Evolutionary conservation across 2,329 filamentous ascomycete genomes (phyloP).

Genomic region (Peltaster fructicola): DNA sequence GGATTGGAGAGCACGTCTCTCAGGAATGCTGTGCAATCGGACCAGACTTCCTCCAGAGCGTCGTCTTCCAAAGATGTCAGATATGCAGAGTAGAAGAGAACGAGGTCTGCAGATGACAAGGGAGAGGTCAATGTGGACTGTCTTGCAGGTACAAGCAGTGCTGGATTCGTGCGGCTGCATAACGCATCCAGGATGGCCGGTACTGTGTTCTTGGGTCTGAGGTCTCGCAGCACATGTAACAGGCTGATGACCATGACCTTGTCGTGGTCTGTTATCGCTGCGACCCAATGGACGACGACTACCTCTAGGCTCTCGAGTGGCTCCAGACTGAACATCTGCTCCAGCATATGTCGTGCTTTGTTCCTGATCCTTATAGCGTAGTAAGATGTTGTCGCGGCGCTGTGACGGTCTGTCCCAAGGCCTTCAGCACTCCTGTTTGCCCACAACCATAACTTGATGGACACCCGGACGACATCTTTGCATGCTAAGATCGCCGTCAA

Average conservation of each 20-base stretch:
- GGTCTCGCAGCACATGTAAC: slow-evolving; percentile 78
- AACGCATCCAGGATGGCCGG: slow-evolving; percentile 92
- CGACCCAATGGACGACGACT: slow-evolving; percentile 66
- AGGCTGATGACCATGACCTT: slow-evolving; percentile 57
- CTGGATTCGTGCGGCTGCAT: slow-evolving; percentile 80
- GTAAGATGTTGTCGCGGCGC: slow-evolving; percentile 64
- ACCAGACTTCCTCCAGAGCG: slow-evolving; percentile 96
- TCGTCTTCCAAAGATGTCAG: slow-evolving; percentile 83
- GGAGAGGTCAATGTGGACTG: slow-evolving; percentile 81
- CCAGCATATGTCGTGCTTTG: slow-evolving; percentile 67
- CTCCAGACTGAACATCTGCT: slow-evolving; percentile 85
- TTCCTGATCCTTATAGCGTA: slow-evolving; percentile 85
- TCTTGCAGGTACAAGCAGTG: slow-evolving; percentile 56
- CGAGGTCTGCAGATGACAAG: slow-evolving; percentile 65
- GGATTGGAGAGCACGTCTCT: slow-evolving; percentile 83
- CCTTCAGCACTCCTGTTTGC: slow-evolving; percentile 45
- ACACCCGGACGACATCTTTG: slow-evolving; percentile 84
- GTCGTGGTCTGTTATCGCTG: slow-evolving; percentile 21
- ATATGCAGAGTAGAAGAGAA: slow-evolving; percentile 81
- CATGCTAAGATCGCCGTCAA: slow-evolving; percentile 91
- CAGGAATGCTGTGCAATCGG: slow-evolving; percentile 79
- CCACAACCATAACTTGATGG: slow-evolving; percentile 93
- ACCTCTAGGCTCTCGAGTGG: slow-evolving; percentile 88
- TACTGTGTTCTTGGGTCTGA: slow-evolving; percentile 76
- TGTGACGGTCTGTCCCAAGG: slow-evolving; percentile 41